Base-by-base conservation (phyloP, 352 stramenopile species). In the Globisporangium iwayamae region DNA sequence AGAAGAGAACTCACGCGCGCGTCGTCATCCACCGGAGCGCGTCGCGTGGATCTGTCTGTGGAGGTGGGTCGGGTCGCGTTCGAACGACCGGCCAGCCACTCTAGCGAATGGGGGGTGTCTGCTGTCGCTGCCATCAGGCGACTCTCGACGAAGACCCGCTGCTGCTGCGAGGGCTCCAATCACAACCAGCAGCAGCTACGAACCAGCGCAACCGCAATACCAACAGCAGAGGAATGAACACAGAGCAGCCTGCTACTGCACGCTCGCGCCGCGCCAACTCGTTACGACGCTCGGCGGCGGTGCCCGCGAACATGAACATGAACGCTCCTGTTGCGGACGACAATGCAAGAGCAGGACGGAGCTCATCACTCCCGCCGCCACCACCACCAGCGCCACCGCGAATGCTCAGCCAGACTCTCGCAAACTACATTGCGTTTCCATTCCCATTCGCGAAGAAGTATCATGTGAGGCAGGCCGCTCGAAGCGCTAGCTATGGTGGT, bases 401-500 rank as follows among this genome's bases (percentile, higher is more conserved):
- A 52, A 58, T 63, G 45, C 73, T 84, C 48, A 82, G 74, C 25
- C 81, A 87, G 64, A 83, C 81, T 16, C 74, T 93, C 5, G 75
- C 74, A 30, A 93, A 80, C 69, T 93, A 93, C 67, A 74, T 90
- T 18, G 81, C 81, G 14, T 93, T 93, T 64, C 79, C 84, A 50
- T 93, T 93, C 67, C 84, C 84, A 18, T 93, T 91, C 30, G 73
- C 76, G 0, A 80, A 71, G 34, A 86, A 85, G 43, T 63, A 68
- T 39, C 50, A 59, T 22, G 51, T 56, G 18, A 28, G 43, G 54
- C 52, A 72, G 54, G 34, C 63, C 56, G 54, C 13, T 51, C 54
- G 50, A 14, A 67, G 63, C 53, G 41, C 25, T 39, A 68, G 38
- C 20, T 58, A 55, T 16, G 52, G 62, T 14, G 36, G 53, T 14